phyloP scores from a whole-genome alignment of 225 moss, liverwort and hornwort genomes.

The Physcomitrellopsis africana region DNA sequence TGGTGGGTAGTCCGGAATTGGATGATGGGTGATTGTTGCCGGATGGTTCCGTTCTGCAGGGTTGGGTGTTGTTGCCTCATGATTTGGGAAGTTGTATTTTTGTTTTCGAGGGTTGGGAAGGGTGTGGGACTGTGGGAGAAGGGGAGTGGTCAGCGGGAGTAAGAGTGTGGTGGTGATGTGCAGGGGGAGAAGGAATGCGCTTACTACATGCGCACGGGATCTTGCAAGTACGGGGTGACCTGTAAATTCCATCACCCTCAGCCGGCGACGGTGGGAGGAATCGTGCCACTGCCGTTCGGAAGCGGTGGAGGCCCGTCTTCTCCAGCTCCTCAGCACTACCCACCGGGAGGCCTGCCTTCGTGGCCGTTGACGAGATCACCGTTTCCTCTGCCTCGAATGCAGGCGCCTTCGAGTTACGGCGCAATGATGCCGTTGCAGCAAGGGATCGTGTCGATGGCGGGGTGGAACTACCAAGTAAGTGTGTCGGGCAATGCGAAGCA shows the following conservation, averaged over 20 bases:
- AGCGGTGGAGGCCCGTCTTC: constrained; percentile 73
- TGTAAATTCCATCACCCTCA: constrained; percentile 99
- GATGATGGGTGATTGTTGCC: neutral
- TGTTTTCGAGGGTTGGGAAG: neutral
- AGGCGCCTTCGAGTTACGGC: constrained; percentile 86
- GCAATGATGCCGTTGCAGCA: constrained; percentile 84
- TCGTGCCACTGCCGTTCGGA: constrained; percentile 82
- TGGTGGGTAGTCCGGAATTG: constrained; percentile 49
- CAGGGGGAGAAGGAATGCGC: constrained; percentile 99
- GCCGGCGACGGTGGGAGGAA: constrained; percentile 69
- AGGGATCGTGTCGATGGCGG: constrained; percentile 92
- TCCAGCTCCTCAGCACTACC: constrained; percentile 83
- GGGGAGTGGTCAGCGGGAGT: constrained; percentile 19
- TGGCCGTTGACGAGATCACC: constrained; percentile 90
- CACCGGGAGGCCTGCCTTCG: constrained; percentile 65
- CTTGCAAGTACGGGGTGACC: constrained; percentile 98
- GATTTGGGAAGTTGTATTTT: constrained; percentile 3
- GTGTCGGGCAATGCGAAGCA: neutral
- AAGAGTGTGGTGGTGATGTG: constrained; percentile 31
- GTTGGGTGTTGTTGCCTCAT: neutral
- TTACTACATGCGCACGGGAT: constrained; percentile 98
- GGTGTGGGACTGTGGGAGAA: neutral
- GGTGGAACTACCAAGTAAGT: constrained; percentile 99
- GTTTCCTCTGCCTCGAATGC: constrained; percentile 82
- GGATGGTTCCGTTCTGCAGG: neutral